Evolutionary conservation across 306 rosid genomes (phyloP).

Genomic region (Biancaea sappan): DNA sequence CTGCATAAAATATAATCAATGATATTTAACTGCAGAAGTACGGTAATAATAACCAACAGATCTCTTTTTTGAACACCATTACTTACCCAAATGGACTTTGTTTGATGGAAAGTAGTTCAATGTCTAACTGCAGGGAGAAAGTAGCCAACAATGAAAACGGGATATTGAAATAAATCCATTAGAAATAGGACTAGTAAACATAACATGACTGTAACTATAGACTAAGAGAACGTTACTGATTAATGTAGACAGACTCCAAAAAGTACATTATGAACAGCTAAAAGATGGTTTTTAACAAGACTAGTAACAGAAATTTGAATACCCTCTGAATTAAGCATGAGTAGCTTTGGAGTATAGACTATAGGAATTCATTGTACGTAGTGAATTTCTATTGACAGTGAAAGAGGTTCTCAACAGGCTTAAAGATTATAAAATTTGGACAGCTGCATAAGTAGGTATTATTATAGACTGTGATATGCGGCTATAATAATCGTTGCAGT

Average conservation of each 20-base stretch:
- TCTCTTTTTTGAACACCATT: conserved; percentile 5
- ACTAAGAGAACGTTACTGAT: background rate
- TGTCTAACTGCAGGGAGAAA: conserved; percentile 62
- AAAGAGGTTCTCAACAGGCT: background rate
- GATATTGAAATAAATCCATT: conserved; percentile 13
- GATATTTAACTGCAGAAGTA: conserved; percentile 25
- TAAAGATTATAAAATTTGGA: background rate
- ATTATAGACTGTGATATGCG: background rate
- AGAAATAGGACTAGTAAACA: conserved; percentile 1
- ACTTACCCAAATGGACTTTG: conserved; percentile 96
- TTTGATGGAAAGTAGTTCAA: conserved; percentile 86
- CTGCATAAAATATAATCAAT: conserved; percentile 51
- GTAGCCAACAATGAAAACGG: conserved; percentile 38
- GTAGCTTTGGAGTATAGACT: background rate
- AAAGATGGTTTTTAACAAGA: background rate
- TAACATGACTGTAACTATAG: background rate
- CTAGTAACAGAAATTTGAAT: background rate
- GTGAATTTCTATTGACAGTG: background rate
- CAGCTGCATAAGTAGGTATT: conserved; percentile 2
- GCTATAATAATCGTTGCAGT: background rate
- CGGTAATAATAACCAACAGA: background rate
- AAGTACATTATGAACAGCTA: background rate
- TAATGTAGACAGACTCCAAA: conserved; percentile 25
- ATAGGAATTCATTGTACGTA: background rate
- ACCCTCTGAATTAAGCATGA: background rate